Evolutionary conservation across 2,329 filamentous ascomycete species (phyloP), one percentile per base, ranked within the genome.

Genomic region (Mycogone perniciosa): DNA sequence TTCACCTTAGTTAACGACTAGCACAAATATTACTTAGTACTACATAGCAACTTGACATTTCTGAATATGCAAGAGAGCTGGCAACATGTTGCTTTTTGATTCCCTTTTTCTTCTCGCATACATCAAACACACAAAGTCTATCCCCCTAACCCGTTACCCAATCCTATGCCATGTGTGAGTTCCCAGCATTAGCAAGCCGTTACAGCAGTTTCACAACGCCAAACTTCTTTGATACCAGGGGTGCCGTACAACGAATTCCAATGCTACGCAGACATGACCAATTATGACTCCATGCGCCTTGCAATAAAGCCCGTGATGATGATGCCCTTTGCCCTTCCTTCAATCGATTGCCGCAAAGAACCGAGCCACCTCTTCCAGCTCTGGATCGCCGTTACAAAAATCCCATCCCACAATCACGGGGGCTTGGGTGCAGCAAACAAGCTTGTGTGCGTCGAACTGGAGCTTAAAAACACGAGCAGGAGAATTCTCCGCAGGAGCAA

Each of bases 401-500:
- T 99, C 93, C 93, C 93, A 99, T 0, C 91, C 93, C 0, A 97
- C 89, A 62, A 99, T 97, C 11, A 86, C 83, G 37, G 85, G 85
- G 51, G 93, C 89, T 67, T 97, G 91, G 57, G 88, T 93, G 65
- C 92, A 96, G 71, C 91, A 96, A 49, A 99, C 86, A 59, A 99
- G 95, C 60, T 91, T 84, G 26, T 90, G 81, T 1, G 90, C 88
- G 64, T 99, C 93, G 59, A 96, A 99, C 67, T 99, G 93, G 34
- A 97, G 76, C 69, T 99, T 99, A 75, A 97, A 99, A 3, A 99
- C 88, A 27, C 93, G 71, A 6, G 76, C 73, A 8, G 75, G 72
- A 49, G 72, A 74, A 31, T 71, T 68, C 55, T 80, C 77, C 6
- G 69, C 64, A 35, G 68, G 64, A 1, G 66, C 62, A 7, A 76